Percentiles rank a stretch among this genome's conserved stretches.
Conservation (phyloP, 306 rosid species). For the Cercis canadensis region DNA sequence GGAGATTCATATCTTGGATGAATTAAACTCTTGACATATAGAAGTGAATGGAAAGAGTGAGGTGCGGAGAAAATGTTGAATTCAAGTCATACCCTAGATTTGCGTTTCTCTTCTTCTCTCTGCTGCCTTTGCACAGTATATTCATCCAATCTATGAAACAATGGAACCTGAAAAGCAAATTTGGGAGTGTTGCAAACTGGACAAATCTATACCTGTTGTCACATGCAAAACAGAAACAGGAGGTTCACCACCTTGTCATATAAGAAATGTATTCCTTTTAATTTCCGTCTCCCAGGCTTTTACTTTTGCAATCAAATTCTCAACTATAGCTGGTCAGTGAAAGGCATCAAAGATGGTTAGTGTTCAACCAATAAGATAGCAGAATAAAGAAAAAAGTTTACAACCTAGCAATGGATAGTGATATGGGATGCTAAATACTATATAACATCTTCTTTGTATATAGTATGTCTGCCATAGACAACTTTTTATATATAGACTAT, state of each 20-base stretch:
- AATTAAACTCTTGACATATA: constrained; percentile 2
- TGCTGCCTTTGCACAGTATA: constrained; percentile 57
- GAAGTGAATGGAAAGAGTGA: constrained; percentile 8
- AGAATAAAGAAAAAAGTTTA: neutral
- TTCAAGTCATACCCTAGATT: constrained; percentile 69
- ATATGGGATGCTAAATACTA: no score
- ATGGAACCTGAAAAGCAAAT: constrained; percentile 57
- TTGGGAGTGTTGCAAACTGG: constrained; percentile 24
- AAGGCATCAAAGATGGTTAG: constrained; percentile 27
- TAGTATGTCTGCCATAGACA: no score
- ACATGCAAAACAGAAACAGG: constrained; percentile 1
- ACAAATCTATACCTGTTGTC: neutral
- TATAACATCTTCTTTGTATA: no score
- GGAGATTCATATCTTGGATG: neutral
- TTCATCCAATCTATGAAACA: constrained; percentile 68
- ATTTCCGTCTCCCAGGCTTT: constrained; percentile 82
- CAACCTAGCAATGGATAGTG: neutral
- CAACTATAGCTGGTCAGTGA: constrained; percentile 62
- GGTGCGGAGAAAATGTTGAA: neutral
- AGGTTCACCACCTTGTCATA: constrained; percentile 77
- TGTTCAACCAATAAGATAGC: no score
- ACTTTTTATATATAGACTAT: no score
- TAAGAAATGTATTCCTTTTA: constrained; percentile 79
- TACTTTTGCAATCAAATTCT: constrained; percentile 75
- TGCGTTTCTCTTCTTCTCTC: constrained; percentile 85